These are phyloP conservation scores for Lyophyllum semitale DNA, from an alignment of 768 basidiomycete genomes.

Conservation along the genomic window DNA sequence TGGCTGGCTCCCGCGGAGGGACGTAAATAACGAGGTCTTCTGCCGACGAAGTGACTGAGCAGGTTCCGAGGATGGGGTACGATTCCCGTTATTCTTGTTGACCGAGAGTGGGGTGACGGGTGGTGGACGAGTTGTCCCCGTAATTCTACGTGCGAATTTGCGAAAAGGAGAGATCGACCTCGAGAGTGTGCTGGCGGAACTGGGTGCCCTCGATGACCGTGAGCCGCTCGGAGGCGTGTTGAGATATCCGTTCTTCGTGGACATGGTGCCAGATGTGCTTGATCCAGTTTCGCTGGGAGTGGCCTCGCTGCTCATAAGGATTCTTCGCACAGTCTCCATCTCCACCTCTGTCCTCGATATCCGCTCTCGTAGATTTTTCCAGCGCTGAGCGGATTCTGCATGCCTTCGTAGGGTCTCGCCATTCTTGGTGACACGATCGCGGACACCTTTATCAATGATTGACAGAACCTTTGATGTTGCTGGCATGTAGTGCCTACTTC, in stretches of 20 bases:
- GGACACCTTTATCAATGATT: slow-evolving; percentile 92
- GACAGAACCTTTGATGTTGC: slow-evolving; percentile 90
- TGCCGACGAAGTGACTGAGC: slow-evolving; percentile 50
- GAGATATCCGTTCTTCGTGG: slow-evolving; percentile 61
- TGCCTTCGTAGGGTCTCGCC: slow-evolving; percentile 91
- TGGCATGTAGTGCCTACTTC: slow-evolving; percentile 86
- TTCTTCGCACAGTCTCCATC: slow-evolving; percentile 71
- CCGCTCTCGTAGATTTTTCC: slow-evolving; percentile 78
- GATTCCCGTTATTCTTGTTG: slow-evolving; percentile 40
- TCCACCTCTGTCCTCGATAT: slow-evolving; percentile 81
- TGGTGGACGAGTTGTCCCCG: slow-evolving; percentile 43
- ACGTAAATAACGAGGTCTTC: slow-evolving; percentile 62
- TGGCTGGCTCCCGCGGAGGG: slow-evolving; percentile 45
- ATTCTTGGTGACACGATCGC: slow-evolving; percentile 93
- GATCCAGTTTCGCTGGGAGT: slow-evolving; percentile 71
- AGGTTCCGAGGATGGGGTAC: slow-evolving; percentile 59
- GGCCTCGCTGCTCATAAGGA: slow-evolving; percentile 51
- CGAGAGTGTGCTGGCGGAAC: slow-evolving; percentile 59
- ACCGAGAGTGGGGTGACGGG: slow-evolving; percentile 49
- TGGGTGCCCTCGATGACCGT: slow-evolving; percentile 43
- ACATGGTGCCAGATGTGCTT: slow-evolving; percentile 57
- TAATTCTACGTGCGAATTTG: slow-evolving; percentile 73
- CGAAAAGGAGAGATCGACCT: slow-evolving; percentile 81
- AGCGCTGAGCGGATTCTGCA: slow-evolving; percentile 85
- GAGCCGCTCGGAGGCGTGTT: slow-evolving; percentile 62